These are phyloP conservation scores for Mycosphaerella arachidis DNA, from an alignment of 2,329 filamentous ascomycete species.

Conservation along the genomic window DNA sequence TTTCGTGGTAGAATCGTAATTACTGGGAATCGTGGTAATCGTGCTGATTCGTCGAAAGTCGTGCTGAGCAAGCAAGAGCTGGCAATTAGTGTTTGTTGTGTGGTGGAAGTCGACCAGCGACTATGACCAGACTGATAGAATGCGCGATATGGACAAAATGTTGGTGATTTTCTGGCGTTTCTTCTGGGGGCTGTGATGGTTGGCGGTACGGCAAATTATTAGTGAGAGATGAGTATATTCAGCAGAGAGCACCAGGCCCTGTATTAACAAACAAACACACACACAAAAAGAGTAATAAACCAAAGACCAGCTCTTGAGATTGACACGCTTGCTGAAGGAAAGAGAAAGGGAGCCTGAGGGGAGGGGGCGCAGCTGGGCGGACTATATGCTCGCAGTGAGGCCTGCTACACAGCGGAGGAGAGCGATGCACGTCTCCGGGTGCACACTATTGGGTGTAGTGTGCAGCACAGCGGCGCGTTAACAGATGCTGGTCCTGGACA, in stretches of 20 bases:
- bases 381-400: slow-evolving; percentile 10
- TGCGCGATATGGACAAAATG: slow-evolving; percentile 24
- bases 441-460: slow-evolving; percentile 26
- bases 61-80: slow-evolving; percentile 47
- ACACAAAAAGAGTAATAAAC: slow-evolving; percentile 35
- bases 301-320: slow-evolving; percentile 47
- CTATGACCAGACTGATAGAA: slow-evolving; percentile 22
- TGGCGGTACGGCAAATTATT: slow-evolving; percentile 20
- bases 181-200: slow-evolving; percentile 18
- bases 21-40: slow-evolving; percentile 15
- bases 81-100: slow-evolving; percentile 37
- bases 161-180: slow-evolving; percentile 17
- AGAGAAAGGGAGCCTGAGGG: slow-evolving; percentile 22
- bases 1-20: slow-evolving; percentile 14
- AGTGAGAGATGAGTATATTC: slow-evolving; percentile 25
- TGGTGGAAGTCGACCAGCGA: slow-evolving; percentile 32
- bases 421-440: slow-evolving; percentile 9
- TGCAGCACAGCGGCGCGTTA: slow-evolving; percentile 26
- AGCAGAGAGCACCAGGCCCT: slow-evolving; percentile 44
- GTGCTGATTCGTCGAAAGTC: slow-evolving; percentile 23
- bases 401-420: slow-evolving; percentile 5
- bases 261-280: slow-evolving; percentile 39
- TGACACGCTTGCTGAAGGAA: slow-evolving; percentile 51
- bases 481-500: slow-evolving; percentile 21
- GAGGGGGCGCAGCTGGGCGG: slow-evolving; percentile 5